A percentile compares a stretch with the other conserved stretches of the same genome.
phyloP scores from a whole-genome alignment of 192 early-diverging fungal genomes.

The Chytriomyces sp. region DNA sequence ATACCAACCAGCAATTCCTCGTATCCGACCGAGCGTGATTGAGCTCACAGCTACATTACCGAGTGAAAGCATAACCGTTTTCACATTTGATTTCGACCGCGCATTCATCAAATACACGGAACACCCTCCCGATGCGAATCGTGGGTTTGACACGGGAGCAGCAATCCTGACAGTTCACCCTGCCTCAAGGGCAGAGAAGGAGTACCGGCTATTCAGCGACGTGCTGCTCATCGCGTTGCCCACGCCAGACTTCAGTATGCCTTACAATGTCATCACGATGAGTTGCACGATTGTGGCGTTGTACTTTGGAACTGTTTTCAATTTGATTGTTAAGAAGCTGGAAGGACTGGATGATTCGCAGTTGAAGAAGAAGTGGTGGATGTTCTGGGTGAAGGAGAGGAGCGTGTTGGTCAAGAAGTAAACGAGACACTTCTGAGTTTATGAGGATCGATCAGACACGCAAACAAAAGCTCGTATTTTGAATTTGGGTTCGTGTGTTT shows the following conservation, averaged over 20 bases:
- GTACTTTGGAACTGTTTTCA: slow-evolving; percentile 96
- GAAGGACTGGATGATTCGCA: not conserved
- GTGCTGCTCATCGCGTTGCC: slow-evolving; percentile 86
- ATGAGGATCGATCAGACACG: too few species aligned
- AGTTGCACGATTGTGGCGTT: slow-evolving; percentile 94
- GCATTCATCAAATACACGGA: slow-evolving; percentile 94
- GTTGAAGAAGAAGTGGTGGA: slow-evolving; percentile 20
- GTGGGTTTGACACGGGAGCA: slow-evolving; percentile 88
- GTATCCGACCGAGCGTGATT: slow-evolving; percentile 79
- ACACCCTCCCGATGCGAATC: slow-evolving; percentile 94
- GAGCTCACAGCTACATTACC: slow-evolving; percentile 76
- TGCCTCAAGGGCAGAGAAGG: slow-evolving; percentile 1
- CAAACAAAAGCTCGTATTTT: not conserved
- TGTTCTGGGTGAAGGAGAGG: slow-evolving; percentile 30
- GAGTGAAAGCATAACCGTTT: slow-evolving; percentile 64
- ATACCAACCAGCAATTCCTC: slow-evolving; percentile 80
- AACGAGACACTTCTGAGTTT: too few species aligned
- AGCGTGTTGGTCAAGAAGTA: too few species aligned
- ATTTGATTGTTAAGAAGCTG: slow-evolving; percentile 56
- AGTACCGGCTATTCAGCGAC: slow-evolving; percentile 73
- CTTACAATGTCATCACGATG: slow-evolving; percentile 98
- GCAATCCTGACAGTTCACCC: slow-evolving; percentile 11
- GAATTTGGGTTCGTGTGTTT: not conserved
- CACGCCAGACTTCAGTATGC: slow-evolving; percentile 98
- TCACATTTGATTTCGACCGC: slow-evolving; percentile 87